Evolutionary conservation across 371 early-diverging fungal species (phyloP).

Genomic region (Circinella umbellata): DNA sequence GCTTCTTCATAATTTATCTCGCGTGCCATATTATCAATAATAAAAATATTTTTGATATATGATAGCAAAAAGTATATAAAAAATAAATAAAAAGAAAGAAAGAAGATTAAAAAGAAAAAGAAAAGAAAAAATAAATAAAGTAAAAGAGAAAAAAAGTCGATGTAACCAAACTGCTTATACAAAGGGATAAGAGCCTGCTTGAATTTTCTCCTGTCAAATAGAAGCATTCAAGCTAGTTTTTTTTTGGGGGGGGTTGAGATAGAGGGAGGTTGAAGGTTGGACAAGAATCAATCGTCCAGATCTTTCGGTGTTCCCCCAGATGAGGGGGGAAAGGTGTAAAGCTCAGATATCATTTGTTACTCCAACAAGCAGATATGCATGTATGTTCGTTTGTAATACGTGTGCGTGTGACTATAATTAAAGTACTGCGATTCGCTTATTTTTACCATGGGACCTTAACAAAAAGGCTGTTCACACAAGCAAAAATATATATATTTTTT

Average conservation of each 20-base stretch:
- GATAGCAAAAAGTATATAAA: constrained; percentile 1
- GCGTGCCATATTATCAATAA: not conserved
- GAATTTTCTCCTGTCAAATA: too few species aligned
- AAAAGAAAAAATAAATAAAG: not conserved
- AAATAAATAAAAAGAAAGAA: not conserved
- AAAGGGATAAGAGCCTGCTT: too few species aligned
- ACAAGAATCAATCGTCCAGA: not conserved
- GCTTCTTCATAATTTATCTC: not conserved
- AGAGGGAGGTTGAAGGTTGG: not conserved
- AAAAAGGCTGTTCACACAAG: not conserved
- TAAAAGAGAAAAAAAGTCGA: not conserved
- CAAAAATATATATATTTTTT: not conserved
- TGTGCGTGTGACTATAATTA: not conserved
- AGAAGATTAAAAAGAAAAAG: not conserved
- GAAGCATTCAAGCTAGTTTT: too few species aligned
- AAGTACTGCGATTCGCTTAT: not conserved
- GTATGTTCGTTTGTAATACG: not conserved
- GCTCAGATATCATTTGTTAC: not conserved
- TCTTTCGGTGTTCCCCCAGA: constrained; percentile 4
- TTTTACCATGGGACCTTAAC: constrained; percentile 4
- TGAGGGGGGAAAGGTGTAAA: too few species aligned
- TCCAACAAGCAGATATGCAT: too few species aligned
- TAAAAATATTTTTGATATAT: too few species aligned
- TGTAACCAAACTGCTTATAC: too few species aligned
- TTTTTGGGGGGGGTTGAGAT: too few species aligned